Conservation (phyloP, 2,329 filamentous ascomycete species). For the Daldinia sp. region DNA sequence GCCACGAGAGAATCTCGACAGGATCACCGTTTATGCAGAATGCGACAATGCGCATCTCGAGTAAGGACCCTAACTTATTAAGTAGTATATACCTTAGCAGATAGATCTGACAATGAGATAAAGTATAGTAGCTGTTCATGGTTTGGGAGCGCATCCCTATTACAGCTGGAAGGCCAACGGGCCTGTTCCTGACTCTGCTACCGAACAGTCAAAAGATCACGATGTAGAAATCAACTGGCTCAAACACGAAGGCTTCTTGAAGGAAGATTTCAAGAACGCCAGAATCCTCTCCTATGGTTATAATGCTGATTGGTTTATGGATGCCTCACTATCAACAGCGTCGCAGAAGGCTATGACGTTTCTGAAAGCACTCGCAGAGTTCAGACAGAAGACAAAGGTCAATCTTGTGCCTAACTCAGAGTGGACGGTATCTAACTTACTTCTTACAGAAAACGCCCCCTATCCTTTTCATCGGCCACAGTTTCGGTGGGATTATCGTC, state of each 20-base stretch:
- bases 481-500: conserved; percentile 4
- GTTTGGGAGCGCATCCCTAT: conserved; percentile 2
- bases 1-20: neutral
- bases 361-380: neutral
- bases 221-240: neutral
- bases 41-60: neutral
- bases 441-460: conserved; percentile 1
- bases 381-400: neutral
- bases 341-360: conserved; percentile 7
- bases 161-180: conserved; percentile 1
- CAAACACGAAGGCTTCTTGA: conserved; percentile 1
- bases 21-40: neutral
- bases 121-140: conserved; percentile 7
- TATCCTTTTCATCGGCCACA: conserved; percentile 12
- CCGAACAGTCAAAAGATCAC: neutral
- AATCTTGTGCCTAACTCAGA: neutral
- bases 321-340: neutral
- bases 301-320: conserved; percentile 8
- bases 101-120: neutral
- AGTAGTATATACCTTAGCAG: neutral
- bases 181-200: neutral
- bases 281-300: conserved; percentile 4
- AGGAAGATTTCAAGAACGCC: neutral
- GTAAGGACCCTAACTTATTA: neutral
- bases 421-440: neutral